Evolutionary conservation across 495 filamentous ascomycete species (phyloP).

Genomic region (Saxophila tyrrhenica): DNA sequence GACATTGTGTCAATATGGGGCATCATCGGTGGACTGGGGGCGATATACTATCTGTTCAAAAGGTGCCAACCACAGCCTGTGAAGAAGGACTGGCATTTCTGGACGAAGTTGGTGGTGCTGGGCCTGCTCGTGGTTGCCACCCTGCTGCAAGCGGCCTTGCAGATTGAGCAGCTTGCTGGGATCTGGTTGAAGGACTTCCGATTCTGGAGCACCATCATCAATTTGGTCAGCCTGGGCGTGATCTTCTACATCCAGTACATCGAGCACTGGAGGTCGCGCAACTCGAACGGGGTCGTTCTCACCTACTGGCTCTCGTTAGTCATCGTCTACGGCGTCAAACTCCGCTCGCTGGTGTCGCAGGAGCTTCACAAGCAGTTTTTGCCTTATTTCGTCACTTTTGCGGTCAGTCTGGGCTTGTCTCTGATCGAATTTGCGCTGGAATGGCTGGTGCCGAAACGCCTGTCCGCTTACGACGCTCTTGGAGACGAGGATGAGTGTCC

Average conservation of each 20-base stretch:
- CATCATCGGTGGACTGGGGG: conserved; percentile 60
- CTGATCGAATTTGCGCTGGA: conserved; percentile 69
- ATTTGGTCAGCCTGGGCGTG: conserved; percentile 63
- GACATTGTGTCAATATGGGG: conserved; percentile 65
- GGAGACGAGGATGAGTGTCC: conserved; percentile 90
- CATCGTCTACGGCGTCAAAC: conserved; percentile 69
- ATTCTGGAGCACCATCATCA: conserved; percentile 77
- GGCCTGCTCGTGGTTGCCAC: conserved; percentile 55
- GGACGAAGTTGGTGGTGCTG: conserved; percentile 69
- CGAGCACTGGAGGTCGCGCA: conserved; percentile 78
- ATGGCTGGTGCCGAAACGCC: conserved; percentile 82
- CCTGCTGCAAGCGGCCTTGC: conserved; percentile 61
- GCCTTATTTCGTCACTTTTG: conserved; percentile 70
- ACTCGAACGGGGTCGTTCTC: conserved; percentile 84
- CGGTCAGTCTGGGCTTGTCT: conserved; percentile 60
- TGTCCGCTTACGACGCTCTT: conserved; percentile 70
- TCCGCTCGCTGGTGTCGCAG: conserved; percentile 76
- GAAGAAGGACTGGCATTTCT: conserved; percentile 89
- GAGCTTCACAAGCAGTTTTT: conserved; percentile 51
- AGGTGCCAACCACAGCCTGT: conserved; percentile 50
- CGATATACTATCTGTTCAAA: conserved; percentile 65
- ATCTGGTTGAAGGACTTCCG: conserved; percentile 75
- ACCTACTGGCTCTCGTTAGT: conserved; percentile 94
- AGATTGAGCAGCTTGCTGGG: conserved; percentile 57
- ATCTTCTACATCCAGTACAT: conserved; percentile 83